Evolutionary conservation across 306 rosid species (phyloP).

Genomic region (Casuarina cunninghamiana): DNA sequence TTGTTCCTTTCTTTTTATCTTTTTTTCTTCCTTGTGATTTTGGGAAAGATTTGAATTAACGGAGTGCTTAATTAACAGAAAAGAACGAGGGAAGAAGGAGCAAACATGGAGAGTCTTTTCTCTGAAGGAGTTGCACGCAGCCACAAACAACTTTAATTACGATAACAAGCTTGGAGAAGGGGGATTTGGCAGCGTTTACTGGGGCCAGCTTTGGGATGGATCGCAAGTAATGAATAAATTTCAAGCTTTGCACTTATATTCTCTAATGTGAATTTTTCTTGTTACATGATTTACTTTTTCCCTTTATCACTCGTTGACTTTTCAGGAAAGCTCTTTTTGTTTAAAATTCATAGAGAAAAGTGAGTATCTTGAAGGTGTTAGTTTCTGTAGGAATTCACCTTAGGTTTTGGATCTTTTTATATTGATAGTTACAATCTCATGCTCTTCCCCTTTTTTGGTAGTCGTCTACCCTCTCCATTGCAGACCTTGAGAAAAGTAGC

Average conservation of each 20-base stretch:
- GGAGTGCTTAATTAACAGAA: constrained; percentile 48
- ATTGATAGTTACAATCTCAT: not conserved
- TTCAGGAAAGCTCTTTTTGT: not conserved
- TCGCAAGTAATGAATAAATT: constrained; percentile 59
- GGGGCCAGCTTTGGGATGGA: constrained; percentile 99
- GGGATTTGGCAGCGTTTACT: constrained; percentile 94
- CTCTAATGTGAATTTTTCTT: not conserved
- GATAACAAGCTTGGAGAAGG: constrained; percentile 99
- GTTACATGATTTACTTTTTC: not conserved
- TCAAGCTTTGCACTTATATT: not conserved
- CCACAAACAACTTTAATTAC: constrained; percentile 93
- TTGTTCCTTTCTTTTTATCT: not conserved
- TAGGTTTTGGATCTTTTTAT: not conserved
- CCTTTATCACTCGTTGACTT: not conserved
- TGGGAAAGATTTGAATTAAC: constrained; percentile 12
- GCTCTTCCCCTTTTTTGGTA: not conserved
- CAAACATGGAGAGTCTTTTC: constrained; percentile 92
- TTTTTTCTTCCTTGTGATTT: not conserved
- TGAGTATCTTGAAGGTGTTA: not conserved
- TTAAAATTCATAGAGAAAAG: not conserved
- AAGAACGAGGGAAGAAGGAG: constrained; percentile 72
- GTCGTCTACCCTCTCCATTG: not conserved
- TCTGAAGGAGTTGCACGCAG: constrained; percentile 87
- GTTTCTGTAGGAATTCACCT: not conserved
- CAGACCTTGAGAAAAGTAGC: not conserved